These are phyloP conservation scores for Yamagishiella unicocca DNA, from an alignment of 139 green algal species.

Conservation along the genomic window DNA sequence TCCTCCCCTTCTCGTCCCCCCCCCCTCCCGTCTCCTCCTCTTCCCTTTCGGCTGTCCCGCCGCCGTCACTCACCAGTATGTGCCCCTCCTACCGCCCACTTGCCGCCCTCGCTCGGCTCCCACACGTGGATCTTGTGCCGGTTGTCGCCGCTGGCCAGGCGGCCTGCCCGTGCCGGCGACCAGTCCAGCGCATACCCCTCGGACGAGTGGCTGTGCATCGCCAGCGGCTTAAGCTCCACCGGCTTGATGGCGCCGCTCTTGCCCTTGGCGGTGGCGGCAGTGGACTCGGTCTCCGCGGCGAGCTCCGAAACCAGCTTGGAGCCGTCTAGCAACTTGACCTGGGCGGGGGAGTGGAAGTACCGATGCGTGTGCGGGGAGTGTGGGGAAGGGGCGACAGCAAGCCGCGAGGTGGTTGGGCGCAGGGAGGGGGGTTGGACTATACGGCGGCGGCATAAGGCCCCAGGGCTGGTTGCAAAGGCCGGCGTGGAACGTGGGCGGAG, in stretches of 20 bases:
- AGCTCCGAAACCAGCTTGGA: conserved; percentile 74
- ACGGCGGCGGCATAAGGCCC: too few species aligned
- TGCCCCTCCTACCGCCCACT: conserved; percentile 78
- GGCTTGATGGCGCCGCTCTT: conserved; percentile 7
- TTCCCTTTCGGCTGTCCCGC: too few species aligned
- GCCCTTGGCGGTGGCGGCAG: conserved; percentile 30
- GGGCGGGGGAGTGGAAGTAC: too few species aligned
- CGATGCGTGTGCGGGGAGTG: too few species aligned
- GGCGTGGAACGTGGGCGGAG: too few species aligned
- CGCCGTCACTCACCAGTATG: conserved; percentile 45
- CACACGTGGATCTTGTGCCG: conserved; percentile 87
- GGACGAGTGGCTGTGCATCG: conserved; percentile 66
- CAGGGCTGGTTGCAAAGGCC: too few species aligned
- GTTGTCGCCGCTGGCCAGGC: conserved; percentile 86
- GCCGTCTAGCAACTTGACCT: conserved; percentile 82
- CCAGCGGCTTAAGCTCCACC: conserved; percentile 67
- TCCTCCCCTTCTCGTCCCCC: too few species aligned
- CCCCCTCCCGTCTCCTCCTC: background rate
- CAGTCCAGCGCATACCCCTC: conserved; percentile 96
- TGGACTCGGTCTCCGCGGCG: conserved; percentile 56
- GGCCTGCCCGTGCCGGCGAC: conserved; percentile 74
- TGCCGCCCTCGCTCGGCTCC: conserved; percentile 82
- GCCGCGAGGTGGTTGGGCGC: too few species aligned
- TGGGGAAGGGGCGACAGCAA: too few species aligned
- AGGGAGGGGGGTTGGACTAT: too few species aligned